Evolutionary conservation across 495 filamentous ascomycete genomes (phyloP), one percentile per base, ranked within the genome.

Genomic region (Aspergillus asperescens): DNA sequence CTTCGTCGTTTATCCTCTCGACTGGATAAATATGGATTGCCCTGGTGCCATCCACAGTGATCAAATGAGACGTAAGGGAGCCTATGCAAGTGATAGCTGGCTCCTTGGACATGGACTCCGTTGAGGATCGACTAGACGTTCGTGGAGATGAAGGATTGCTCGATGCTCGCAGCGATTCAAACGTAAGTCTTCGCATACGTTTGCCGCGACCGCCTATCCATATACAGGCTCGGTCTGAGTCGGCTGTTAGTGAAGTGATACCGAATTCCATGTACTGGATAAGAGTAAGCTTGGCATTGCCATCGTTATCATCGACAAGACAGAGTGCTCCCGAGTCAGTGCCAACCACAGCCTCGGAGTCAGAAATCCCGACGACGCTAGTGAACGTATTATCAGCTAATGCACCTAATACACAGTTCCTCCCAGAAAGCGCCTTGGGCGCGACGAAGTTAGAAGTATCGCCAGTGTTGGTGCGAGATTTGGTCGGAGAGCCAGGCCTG

Each of bases 371-470:
- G 22, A 83, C 78, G n/a, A 87, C 80, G 55, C 84, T 84, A 39
- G 85, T 87, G 62, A 98, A 97, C 0, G 82, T 90, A 5, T 81
- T 81, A 48, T 96, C 90, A 5, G 88, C 80, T 58, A 98, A 57
- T 10, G 63, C 50, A 5, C 76, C 75, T 6, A 80, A 56, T 20
- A 80, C 37, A 52, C 78, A 82, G 59, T 86, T 87, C 42, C 84
- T 72, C 16, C 83, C 83, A 15, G 74, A 63, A 5, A 87, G 69
- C 22, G 79, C 77, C 52, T 73, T 80, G 5, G 80, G 77, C n/a
- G 67, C 65, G n/a, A 69, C 55, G 1, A 72, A 68, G 20, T 60
- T 74, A 8, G 59, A 60, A 44, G 55, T 56, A 15, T 63, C 66
- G 24, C 78, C 78, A 19, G 60, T 44, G 54, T 68, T 73, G 51